Evolutionary conservation across 805 yeast species (phyloP).

Genomic region (Ogataea henricii): DNA sequence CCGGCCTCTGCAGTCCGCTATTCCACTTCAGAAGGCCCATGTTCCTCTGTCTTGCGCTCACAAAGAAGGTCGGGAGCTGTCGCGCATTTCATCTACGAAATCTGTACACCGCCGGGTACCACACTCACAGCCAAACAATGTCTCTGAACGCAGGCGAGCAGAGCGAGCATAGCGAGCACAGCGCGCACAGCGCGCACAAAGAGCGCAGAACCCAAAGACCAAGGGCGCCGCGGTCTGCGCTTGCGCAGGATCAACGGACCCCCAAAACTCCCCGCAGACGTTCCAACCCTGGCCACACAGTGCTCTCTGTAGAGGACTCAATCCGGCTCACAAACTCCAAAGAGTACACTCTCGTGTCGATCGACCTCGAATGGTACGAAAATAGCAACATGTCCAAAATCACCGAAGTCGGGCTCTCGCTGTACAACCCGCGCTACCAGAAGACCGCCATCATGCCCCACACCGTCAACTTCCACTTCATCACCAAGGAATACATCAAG

Average conservation of each 20-base stretch:
- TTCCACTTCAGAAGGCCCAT: not conserved
- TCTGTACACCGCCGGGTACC: not conserved
- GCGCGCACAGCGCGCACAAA: no score
- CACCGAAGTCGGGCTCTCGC: slow-evolving; percentile 33
- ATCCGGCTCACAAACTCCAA: slow-evolving; percentile 26
- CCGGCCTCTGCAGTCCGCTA: no score
- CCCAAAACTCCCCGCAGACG: not conserved
- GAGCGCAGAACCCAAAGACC: no score
- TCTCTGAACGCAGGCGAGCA: not conserved
- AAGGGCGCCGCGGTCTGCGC: not conserved
- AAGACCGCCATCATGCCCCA: slow-evolving; percentile 33
- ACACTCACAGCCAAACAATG: not conserved
- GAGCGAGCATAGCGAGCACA: no score
- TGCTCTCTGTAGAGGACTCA: slow-evolving; percentile 27
- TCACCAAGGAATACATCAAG: slow-evolving; percentile 25
- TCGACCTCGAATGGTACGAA: slow-evolving; percentile 31
- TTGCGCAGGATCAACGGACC: no score
- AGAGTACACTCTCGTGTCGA: slow-evolving; percentile 25
- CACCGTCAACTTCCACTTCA: slow-evolving; percentile 31
- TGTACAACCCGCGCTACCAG: slow-evolving; percentile 35
- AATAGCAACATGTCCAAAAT: slow-evolving; percentile 16
- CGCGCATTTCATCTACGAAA: not conserved
- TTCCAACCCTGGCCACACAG: not conserved
- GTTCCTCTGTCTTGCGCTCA: not conserved
- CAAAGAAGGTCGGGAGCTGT: not conserved